These are phyloP conservation scores for Tylopilus felleus DNA, from an alignment of 768 basidiomycete species.

Conservation along the genomic window DNA sequence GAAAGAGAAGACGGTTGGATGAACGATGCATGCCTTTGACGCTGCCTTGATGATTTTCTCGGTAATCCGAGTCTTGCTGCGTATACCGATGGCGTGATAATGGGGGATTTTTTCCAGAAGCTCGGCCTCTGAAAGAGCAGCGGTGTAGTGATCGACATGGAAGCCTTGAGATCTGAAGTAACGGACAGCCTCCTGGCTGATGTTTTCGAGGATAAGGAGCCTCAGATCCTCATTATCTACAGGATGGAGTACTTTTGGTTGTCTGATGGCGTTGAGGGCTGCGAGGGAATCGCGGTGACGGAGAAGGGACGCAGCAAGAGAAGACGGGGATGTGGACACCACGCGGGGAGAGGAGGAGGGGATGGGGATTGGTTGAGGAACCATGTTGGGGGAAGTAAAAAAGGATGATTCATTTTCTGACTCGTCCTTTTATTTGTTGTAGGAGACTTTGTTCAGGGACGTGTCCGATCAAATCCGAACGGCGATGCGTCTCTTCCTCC, in stretches of 20 bases:
- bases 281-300: slow-evolving; percentile 34
- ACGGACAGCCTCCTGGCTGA: slow-evolving; percentile 84
- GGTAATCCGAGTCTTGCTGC: slow-evolving; percentile 97
- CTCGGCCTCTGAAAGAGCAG: slow-evolving; percentile 90
- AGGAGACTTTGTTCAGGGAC: no score
- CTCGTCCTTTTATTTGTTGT: neutral
- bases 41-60: slow-evolving; percentile 84
- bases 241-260: slow-evolving; percentile 74
- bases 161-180: slow-evolving; percentile 81
- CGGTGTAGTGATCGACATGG: slow-evolving; percentile 84
- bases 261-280: slow-evolving; percentile 40
- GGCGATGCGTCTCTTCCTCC: slow-evolving; percentile 69
- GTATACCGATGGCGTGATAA: slow-evolving; percentile 95
- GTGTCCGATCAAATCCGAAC: neutral
- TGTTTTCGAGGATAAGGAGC: slow-evolving; percentile 91
- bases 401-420: neutral
- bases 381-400: slow-evolving; percentile 36
- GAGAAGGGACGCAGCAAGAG: slow-evolving; percentile 37
- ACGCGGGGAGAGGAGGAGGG: slow-evolving; percentile 25
- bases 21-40: slow-evolving; percentile 56
- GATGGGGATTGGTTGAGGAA: slow-evolving; percentile 45
- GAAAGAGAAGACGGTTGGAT: neutral
- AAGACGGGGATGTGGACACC: slow-evolving; percentile 53
- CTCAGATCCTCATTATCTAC: slow-evolving; percentile 76
- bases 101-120: slow-evolving; percentile 76